Evolutionary conservation across 352 stramenopile species (phyloP), one percentile per base, ranked within the genome.

Genomic region (Pythium brassicae): DNA sequence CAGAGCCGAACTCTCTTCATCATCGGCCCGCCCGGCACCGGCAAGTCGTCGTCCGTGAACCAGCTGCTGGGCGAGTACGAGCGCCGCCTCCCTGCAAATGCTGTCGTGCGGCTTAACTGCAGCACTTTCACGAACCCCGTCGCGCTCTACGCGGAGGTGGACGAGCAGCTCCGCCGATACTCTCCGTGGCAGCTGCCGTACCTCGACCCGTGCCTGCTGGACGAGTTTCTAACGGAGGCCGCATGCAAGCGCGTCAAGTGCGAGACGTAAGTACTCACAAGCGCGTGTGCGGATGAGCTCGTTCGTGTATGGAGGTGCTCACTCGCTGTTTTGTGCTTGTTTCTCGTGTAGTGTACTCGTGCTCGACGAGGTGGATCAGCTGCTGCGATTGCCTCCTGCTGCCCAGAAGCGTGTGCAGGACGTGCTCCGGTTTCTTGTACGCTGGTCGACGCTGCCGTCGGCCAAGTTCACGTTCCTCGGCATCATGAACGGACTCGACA

Each of bases 401-500:
- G 63, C 76, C 40, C 69, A 84, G 52, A 53, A 59, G 22, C 67
- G 55, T 11, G 72, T 87, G n/a, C 70, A 83, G 43, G 60, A 76
- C 20, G 37, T 90, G 25, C 66, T 90, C 17, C 65, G 65, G 23
- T 88, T 90, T 52, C 64, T 87, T 22, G 66, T 86, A 32, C 69
- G 65, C 9, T 90, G 80, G 80, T 66, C 80, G 3, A 49, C 75
- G 37, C 43, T 73, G 20, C 65, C 71, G 6, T 49, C 74, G 2
- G 54, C 64, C 15, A 40, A 40, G 8, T 50, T 87, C 44, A 73
- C 72, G 53, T 83, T 90, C 43, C 43, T 90, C 47, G 75, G 74
- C 15, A 83, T 90, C 52, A 81, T 90, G 69, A 90, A 90, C 47
- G 79, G 79, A 32, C 59, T 88, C 50, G 80, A 90, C 59, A 86